Conservation (phyloP, 2,329 filamentous ascomycete species). For the Colletotrichum magnum region DNA sequence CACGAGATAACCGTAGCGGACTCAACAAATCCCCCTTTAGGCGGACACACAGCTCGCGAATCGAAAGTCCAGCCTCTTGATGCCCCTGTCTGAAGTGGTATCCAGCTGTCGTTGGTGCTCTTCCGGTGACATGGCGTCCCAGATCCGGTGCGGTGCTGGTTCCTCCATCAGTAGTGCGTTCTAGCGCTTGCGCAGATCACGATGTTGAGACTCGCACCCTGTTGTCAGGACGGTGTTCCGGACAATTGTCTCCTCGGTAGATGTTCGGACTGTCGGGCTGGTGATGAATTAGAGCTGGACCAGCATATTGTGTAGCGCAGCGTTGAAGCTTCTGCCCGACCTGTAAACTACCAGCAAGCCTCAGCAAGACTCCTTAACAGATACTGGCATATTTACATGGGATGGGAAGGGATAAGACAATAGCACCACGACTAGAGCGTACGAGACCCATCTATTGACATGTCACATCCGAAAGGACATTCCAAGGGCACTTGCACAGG, state of each 20-base stretch:
- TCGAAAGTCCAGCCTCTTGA: conserved; percentile 42
- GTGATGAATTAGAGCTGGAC: conserved; percentile 62
- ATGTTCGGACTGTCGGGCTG: conserved; percentile 58
- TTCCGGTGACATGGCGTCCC: conserved; percentile 59
- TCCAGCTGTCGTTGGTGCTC: conserved; percentile 39
- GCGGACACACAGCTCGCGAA: conserved; percentile 41
- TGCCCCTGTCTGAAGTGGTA: conserved; percentile 41
- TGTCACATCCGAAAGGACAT: conserved; percentile 42
- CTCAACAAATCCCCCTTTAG: conserved; percentile 9
- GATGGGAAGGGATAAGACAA: conserved; percentile 55
- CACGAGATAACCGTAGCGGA: not conserved
- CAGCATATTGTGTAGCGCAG: conserved; percentile 71
- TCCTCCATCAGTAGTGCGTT: conserved; percentile 65
- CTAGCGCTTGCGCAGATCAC: conserved; percentile 62
- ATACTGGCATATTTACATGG: conserved; percentile 48
- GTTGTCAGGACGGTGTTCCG: conserved; percentile 48
- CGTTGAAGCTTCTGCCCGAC: conserved; percentile 64
- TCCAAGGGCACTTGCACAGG: conserved; percentile 49
- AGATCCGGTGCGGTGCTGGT: conserved; percentile 59
- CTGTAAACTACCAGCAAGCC: conserved; percentile 54
- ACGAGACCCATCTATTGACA: conserved; percentile 48
- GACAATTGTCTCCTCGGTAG: conserved; percentile 61
- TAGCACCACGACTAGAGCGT: conserved; percentile 47
- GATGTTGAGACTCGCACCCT: conserved; percentile 40
- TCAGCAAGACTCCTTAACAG: too few species aligned